Conservation (phyloP, 257 asterid genomes). For the Haberlea rhodopensis region DNA sequence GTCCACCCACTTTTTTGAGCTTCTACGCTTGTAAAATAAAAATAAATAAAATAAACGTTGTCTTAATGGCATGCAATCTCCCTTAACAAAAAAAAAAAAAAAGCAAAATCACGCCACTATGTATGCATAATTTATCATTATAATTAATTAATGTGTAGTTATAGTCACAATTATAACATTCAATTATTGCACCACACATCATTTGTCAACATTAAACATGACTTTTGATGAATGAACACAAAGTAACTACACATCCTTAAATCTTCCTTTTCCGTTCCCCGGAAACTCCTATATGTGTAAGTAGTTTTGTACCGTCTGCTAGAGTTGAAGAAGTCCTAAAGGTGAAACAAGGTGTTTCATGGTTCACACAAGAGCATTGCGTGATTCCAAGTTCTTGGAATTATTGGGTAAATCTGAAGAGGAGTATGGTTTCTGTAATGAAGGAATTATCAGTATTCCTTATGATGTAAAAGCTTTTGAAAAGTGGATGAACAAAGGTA, state of each 20-base stretch:
- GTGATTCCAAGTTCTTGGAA: conserved; percentile 50
- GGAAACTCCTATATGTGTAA: not conserved
- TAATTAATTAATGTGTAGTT: conserved; percentile 15
- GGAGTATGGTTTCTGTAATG: conserved; percentile 58
- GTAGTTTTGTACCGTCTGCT: no score
- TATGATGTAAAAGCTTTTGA: conserved; percentile 50
- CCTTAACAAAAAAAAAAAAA: not conserved
- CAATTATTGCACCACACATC: not conserved
- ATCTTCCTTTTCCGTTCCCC: not conserved
- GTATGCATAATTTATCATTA: not conserved
- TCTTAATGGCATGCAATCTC: conserved; percentile 27
- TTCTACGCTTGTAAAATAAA: not conserved
- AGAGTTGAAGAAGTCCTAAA: no score
- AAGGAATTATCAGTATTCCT: conserved; percentile 56
- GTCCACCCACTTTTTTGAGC: no score
- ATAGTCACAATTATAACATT: not conserved
- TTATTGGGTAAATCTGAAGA: conserved; percentile 50
- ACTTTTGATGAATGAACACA: conserved; percentile 7
- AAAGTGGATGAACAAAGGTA: conserved; percentile 34
- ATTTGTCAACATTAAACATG: conserved; percentile 10
- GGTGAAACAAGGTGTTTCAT: conserved; percentile 43
- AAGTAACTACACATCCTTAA: not conserved
- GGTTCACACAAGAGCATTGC: conserved; percentile 48
- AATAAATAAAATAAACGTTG: conserved; percentile 2
- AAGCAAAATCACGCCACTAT: conserved; percentile 6